Conservation (phyloP, 139 green algal genomes). For the Desmodesmus armatus region DNA sequence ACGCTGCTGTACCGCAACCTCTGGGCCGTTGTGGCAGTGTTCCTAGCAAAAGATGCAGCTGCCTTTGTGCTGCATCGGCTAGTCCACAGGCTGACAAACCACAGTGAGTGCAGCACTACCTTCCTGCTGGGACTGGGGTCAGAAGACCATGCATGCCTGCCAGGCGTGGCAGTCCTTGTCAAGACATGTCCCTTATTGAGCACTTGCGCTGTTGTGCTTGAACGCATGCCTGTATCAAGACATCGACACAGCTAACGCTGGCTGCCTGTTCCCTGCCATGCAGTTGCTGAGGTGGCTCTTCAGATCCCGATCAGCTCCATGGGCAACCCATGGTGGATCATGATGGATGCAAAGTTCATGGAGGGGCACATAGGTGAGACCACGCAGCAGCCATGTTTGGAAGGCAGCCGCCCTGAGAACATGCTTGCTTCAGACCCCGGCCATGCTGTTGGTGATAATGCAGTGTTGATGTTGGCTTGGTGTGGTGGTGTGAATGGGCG, state of each 20-base stretch:
- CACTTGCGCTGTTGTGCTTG: background rate
- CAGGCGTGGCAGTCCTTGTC: no score
- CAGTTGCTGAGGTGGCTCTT: slow-evolving; percentile 54
- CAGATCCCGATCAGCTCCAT: slow-evolving; percentile 41
- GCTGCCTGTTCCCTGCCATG: background rate
- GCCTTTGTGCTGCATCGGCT: slow-evolving; percentile 62
- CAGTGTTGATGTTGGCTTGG: no score
- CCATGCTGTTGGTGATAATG: no score
- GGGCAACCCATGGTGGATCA: slow-evolving; percentile 68
- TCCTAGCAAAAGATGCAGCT: slow-evolving; percentile 50
- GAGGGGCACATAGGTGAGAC: slow-evolving; percentile 57
- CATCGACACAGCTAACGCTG: no score
- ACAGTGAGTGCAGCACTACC: slow-evolving; percentile 35
- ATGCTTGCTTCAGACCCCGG: no score
- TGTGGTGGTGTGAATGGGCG: no score
- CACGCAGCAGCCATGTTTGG: no score
- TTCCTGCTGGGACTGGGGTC: no score
- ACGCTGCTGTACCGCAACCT: slow-evolving; percentile 49
- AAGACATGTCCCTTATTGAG: no score
- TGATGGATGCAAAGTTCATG: slow-evolving; percentile 58
- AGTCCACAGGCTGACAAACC: slow-evolving; percentile 61
- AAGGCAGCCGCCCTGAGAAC: no score
- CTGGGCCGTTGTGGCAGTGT: slow-evolving; percentile 53
- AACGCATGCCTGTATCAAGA: background rate
- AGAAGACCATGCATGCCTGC: no score